Evolutionary conservation across 164 flowering plant genomes (phyloP), one percentile per base, ranked within the genome.

Genomic region (Berberis vulgaris): DNA sequence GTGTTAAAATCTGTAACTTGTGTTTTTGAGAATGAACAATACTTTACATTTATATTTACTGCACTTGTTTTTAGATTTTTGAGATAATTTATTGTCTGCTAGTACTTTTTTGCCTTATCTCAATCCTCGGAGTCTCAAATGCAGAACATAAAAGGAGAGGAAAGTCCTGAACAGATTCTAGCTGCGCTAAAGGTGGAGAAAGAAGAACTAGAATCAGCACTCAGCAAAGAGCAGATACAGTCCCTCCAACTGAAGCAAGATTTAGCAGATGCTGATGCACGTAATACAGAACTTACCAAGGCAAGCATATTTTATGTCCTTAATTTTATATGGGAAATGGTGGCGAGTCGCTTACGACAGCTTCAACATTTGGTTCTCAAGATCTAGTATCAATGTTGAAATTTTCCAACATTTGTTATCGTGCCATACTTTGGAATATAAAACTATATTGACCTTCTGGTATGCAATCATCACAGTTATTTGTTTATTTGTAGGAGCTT

Each of bases 211-310:
- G 94, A 95, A 59, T 80, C 87, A 60, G 86, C 83, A 61, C 82
- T 88, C 38, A 68, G 71, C 73, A 85, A 83, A 74, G 98, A 95
- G 82, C 90, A 86, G 79, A 61, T 80, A 76, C 84, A 78, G 67
- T 61, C 82, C 54, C 80, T 82, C 46, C 88, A 86, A 66, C 69
- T 95, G 61, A 88, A 83, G 86, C 92, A 87, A 78, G 96, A 94
- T 49, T 58, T 91, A 45, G 71, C 74, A 10, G 99, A 91, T 71
- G 84, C 87, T 9, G 89, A 86, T 74, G 57, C 78, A 66, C 86
- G 85, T 47, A 86, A 81, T 73, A 59, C 82, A 42, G 97, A 91
- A 38, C 82, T 91, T 47, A 82, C 82, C 79, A 88, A 94, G 96
- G 99, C 84, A 81, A 70, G 67, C 38, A 41, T 65, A 49, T 44